Conservation (phyloP, 805 yeast genomes). For the Candida maesae region DNA sequence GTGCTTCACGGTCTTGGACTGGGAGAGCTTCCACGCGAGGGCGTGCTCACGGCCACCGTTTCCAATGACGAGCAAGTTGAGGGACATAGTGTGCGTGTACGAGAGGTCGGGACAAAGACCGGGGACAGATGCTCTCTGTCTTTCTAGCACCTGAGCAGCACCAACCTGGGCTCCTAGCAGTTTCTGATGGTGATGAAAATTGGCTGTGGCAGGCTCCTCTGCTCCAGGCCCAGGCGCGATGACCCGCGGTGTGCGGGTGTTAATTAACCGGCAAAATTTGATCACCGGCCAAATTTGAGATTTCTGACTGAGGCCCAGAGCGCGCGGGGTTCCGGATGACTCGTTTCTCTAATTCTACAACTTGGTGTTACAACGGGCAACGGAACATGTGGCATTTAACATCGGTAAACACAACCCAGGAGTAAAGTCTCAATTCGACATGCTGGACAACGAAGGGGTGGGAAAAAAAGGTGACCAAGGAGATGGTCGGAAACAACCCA, state of each 20-base stretch:
- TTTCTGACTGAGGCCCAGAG: neutral
- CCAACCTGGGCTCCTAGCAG: no score
- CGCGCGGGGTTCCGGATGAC: slow-evolving; percentile 1
- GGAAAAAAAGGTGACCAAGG: neutral
- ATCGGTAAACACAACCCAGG: neutral
- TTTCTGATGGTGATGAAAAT: no score
- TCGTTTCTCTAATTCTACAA: no score
- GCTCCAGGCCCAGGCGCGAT: no score
- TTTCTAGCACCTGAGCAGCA: no score
- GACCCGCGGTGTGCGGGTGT: slow-evolving; percentile 4
- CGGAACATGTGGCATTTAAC: no score
- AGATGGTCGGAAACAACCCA: neutral
- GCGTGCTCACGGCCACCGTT: slow-evolving; percentile 99
- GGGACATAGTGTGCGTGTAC: slow-evolving; percentile 26
- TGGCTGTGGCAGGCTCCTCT: no score
- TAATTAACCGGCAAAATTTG: neutral
- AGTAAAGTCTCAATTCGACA: neutral
- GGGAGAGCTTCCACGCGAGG: slow-evolving; percentile 83
- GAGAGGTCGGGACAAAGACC: no score
- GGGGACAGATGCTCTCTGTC: no score
- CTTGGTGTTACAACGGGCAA: neutral
- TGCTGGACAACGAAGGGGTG: neutral
- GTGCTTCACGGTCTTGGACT: slow-evolving; percentile 65
- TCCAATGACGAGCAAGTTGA: slow-evolving; percentile 82
- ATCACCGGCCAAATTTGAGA: neutral